phyloP scores from a whole-genome alignment of 495 filamentous ascomycete species.

The Cercophora scortea region DNA sequence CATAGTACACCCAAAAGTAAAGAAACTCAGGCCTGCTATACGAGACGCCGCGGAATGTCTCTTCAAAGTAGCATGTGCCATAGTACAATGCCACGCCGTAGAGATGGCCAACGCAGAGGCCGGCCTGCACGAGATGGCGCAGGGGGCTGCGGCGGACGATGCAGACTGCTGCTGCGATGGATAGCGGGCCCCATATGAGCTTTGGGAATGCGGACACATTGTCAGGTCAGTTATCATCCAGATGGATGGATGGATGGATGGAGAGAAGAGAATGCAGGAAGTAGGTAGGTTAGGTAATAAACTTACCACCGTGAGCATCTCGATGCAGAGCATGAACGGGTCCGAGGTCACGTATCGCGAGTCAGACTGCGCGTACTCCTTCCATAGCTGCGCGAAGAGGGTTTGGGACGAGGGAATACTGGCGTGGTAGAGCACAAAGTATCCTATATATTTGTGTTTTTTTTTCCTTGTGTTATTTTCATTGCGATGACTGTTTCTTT shows the following conservation, averaged over 20 bases:
- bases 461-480: no score
- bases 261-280: not conserved
- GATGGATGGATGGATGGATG: no score
- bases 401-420: conserved; percentile 29
- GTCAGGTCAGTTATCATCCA: no score
- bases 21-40: conserved; percentile 70
- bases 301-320: conserved; percentile 71
- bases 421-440: conserved; percentile 62
- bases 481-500: no score
- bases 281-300: not conserved
- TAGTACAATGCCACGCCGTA: conserved; percentile 86
- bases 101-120: conserved; percentile 58
- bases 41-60: conserved; percentile 44
- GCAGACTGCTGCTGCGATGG: conserved; percentile 54
- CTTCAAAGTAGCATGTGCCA: conserved; percentile 66
- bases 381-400: conserved; percentile 76
- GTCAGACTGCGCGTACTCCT: conserved; percentile 79
- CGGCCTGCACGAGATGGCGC: not conserved
- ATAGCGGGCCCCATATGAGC: conserved; percentile 73
- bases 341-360: conserved; percentile 75
- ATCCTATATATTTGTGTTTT: conserved; percentile 40
- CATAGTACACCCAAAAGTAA: conserved; percentile 87
- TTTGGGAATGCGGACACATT: conserved; percentile 1
- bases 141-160: conserved; percentile 36
- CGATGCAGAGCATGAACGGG: conserved; percentile 75